Evolutionary conservation across 768 basidiomycete species (phyloP).

Genomic region (Boletales sp.): DNA sequence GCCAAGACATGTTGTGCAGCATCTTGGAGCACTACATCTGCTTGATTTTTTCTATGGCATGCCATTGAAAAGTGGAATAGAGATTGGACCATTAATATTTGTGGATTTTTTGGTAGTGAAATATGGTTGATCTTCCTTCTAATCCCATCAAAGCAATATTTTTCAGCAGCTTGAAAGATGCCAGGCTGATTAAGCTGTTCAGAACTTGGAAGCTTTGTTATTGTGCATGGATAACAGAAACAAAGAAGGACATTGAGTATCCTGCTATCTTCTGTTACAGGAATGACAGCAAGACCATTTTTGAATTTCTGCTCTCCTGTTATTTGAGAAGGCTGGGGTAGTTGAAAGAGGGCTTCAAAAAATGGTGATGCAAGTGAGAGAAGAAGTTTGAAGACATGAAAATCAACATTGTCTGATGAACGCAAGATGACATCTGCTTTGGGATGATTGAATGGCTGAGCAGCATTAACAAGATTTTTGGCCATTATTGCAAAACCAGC

Average conservation of each 20-base stretch:
- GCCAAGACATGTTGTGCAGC: conserved; percentile 28
- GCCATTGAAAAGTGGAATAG: conserved; percentile 31
- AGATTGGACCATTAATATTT: conserved; percentile 16
- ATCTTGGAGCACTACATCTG: conserved; percentile 16
- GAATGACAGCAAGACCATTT: conserved; percentile 19
- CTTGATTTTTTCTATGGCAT: conserved; percentile 9
- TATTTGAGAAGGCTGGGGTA: conserved; percentile 16
- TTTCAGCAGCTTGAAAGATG: conserved; percentile 12
- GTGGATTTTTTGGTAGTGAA: conserved; percentile 11
- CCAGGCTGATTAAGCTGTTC: conserved; percentile 3
- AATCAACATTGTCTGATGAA: conserved; percentile 27
- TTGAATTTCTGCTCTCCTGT: conserved; percentile 4
- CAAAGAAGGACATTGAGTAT: conserved; percentile 20
- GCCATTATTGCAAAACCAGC: too few species aligned
- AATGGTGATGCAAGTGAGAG: conserved; percentile 31
- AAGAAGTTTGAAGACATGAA: conserved; percentile 30
- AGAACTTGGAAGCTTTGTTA: conserved; percentile 18
- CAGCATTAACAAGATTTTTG: conserved; percentile 1
- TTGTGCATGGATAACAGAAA: conserved; percentile 24
- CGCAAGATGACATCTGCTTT: conserved; percentile 25
- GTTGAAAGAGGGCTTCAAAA: conserved; percentile 32
- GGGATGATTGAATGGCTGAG: conserved; percentile 19
- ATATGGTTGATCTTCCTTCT: conserved; percentile 12
- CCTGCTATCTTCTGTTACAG: conserved; percentile 18
- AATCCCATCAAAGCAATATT: conserved; percentile 16